Base-by-base conservation (phyloP, 352 stramenopile genomes). In the Globisporangium sylvaticum region DNA sequence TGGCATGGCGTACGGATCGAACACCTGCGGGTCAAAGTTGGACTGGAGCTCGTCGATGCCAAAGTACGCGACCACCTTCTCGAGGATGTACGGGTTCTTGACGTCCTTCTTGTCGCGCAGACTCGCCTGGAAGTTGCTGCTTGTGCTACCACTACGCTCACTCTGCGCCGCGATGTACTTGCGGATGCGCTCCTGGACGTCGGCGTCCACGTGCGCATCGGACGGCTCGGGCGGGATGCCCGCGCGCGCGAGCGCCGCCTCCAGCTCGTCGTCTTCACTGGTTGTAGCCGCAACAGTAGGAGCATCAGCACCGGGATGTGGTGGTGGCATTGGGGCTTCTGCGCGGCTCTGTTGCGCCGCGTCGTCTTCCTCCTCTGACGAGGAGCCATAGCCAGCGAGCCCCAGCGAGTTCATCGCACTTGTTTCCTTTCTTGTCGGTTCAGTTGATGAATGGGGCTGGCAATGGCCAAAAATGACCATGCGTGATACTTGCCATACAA, bases 1-100 rank as follows among this genome's bases (percentile, higher is more conserved):
- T 50, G 84, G 78, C 48, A 93, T 64, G 14, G 71, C 77, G 70
- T 84, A 74, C 10, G 86, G 88, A 65, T 96, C 82, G 34, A 93
- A 96, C 20, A 91, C 70, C n/a, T 76, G 55, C 15, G 62, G 55
- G 20, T 72, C 34, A 53, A 94, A 93, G 64, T 95, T 92, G 44
- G 83, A 84, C 15, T 86, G 76, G 46, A 92, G 72, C 70, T 96
- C 83, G 62, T 96, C 81, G 65, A 96, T 96, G 39, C 68, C 78
- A 69, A 94, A 96, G 69, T 94, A 94, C 37, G 87, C 87, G 56
- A 96, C 87, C 59, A 96, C 82, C 58, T 94, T 94, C 44, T 92
- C 76, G 9, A 96, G 73, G 65, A 96, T 93, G 74, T 92, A 91
- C 31, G 88, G 88, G 73, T 96, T 96, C 58, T 78, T 78, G 53